A percentile compares a stretch with the other conserved stretches of the same genome.
Evolutionary conservation across 805 yeast species (phyloP).

Genomic region (Millerozyma acaciae): DNA sequence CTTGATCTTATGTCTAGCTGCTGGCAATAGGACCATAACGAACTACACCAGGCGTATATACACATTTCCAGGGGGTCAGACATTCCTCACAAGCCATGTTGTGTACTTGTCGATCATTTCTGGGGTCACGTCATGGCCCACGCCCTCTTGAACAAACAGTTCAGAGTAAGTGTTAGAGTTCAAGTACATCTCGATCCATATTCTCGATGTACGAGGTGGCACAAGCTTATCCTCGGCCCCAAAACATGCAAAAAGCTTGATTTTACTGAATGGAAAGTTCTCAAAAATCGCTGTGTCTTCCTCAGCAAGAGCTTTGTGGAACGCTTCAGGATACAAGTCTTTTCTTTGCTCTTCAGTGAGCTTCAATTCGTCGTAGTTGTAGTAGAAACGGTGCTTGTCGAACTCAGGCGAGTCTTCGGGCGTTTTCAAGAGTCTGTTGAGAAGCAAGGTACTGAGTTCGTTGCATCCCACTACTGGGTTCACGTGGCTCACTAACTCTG

Average conservation of each 20-base stretch:
- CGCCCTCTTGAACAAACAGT: conserved; percentile 25
- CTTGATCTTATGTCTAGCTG: too few relatives aligned
- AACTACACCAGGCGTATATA: too few relatives aligned
- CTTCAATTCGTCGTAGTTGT: conserved; percentile 29
- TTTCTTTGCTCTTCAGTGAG: conserved; percentile 23
- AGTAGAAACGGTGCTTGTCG: conserved; percentile 29
- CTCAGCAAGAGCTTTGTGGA: conserved; percentile 26
- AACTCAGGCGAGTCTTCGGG: conserved; percentile 14
- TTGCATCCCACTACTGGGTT: conserved; percentile 52
- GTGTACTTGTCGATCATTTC: conserved; percentile 32
- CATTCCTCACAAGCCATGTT: conserved; percentile 24
- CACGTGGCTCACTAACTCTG: conserved; percentile 34
- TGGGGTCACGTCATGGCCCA: conserved; percentile 31
- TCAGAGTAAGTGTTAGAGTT: conserved; percentile 22
- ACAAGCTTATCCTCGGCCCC: conserved; percentile 35
- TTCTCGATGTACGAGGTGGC: conserved; percentile 27
- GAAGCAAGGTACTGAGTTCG: conserved; percentile 42
- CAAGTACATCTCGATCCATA: conserved; percentile 30
- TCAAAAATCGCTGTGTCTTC: conserved; percentile 32
- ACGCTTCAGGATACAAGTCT: conserved; percentile 26
- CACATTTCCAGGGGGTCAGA: not conserved
- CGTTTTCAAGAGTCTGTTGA: conserved; percentile 33
- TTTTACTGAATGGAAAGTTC: conserved; percentile 24
- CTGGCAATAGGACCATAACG: too few relatives aligned
- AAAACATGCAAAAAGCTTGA: conserved; percentile 34